Evolutionary conservation across 352 stramenopile species (phyloP).

Genomic region (Phytophthora fragariaefolia): DNA sequence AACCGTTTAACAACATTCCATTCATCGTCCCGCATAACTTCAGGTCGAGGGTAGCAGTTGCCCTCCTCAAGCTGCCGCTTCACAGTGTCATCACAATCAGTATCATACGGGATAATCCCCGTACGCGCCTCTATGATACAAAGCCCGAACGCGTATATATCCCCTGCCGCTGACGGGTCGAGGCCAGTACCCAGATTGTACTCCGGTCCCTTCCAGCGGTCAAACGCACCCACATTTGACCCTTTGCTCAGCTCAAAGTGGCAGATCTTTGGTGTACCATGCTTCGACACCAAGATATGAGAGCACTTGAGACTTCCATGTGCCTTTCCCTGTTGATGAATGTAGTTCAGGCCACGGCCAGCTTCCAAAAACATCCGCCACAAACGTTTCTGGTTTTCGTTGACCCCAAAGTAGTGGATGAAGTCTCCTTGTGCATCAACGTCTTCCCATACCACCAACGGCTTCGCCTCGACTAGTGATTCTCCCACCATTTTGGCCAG

Average conservation of each 20-base stretch:
- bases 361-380: conserved; percentile 39
- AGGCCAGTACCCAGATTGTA: conserved; percentile 19
- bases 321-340: conserved; percentile 17
- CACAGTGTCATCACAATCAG: conserved; percentile 19
- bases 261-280: conserved; percentile 24
- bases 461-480: conserved; percentile 9
- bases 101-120: conserved; percentile 27
- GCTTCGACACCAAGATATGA: conserved; percentile 26
- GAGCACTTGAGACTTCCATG: conserved; percentile 35
- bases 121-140: conserved; percentile 36
- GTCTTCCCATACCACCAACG: conserved; percentile 32
- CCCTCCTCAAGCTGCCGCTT: conserved; percentile 9
- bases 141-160: conserved; percentile 35
- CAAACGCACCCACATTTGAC: conserved; percentile 3
- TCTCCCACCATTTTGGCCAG: conserved; percentile 29
- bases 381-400: conserved; percentile 13
- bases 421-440: conserved; percentile 23
- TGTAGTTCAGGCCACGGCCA: conserved; percentile 22
- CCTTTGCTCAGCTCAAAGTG: conserved; percentile 33
- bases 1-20: conserved; percentile 32
- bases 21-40: conserved; percentile 30
- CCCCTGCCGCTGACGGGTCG: conserved; percentile 25
- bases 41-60: conserved; percentile 25
- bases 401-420: conserved; percentile 26
- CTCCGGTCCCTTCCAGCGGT: conserved; percentile 36